Base-by-base conservation (phyloP, 345 rosid genomes). In the Euphorbia tirucalli region DNA sequence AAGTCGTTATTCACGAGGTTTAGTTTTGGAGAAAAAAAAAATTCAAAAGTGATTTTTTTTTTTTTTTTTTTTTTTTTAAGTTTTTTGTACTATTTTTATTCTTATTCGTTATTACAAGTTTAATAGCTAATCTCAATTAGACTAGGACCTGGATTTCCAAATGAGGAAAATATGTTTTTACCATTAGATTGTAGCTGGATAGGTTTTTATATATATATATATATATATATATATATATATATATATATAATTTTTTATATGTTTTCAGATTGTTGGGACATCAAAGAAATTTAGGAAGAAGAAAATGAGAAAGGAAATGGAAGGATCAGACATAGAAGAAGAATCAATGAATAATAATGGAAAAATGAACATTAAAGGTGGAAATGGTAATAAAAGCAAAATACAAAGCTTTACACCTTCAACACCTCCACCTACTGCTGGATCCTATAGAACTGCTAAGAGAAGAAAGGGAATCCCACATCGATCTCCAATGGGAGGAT, bases 191-290 rank as follows among this genome's bases (percentile, higher is more conserved):
- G n/a, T n/a, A n/a, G n/a, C n/a, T n/a, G n/a, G n/a, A n/a, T n/a
- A n/a, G n/a, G n/a, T n/a, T n/a, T n/a, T n/a, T n/a, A n/a, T n/a
- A n/a, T n/a, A n/a, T n/a, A n/a, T n/a, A n/a, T n/a, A n/a, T n/a
- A n/a, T n/a, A n/a, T n/a, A n/a, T n/a, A n/a, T n/a, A n/a, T n/a
- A n/a, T n/a, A n/a, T n/a, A n/a, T n/a, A n/a, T n/a, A n/a, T n/a
- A n/a, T n/a, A n/a, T n/a, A 35, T 3, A 7, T 35, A 35, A 35
- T 35, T 35, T 35, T 35, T 35, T 35, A 35, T 3, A 35, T 35
- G 39, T 3, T 35, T 35, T 35, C 81, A 95, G 99, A 84, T 95
- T 7, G 86, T 55, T 46, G 97, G 97, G 57, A 85, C 87, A 25
- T 87, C 96, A 3, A 87, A 81, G 79, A 83, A 76, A 41, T 82